Percentiles rank a stretch among this genome's conserved stretches.
phyloP scores from a whole-genome alignment of 2,329 filamentous ascomycete genomes.

The Colletotrichum limetticola region DNA sequence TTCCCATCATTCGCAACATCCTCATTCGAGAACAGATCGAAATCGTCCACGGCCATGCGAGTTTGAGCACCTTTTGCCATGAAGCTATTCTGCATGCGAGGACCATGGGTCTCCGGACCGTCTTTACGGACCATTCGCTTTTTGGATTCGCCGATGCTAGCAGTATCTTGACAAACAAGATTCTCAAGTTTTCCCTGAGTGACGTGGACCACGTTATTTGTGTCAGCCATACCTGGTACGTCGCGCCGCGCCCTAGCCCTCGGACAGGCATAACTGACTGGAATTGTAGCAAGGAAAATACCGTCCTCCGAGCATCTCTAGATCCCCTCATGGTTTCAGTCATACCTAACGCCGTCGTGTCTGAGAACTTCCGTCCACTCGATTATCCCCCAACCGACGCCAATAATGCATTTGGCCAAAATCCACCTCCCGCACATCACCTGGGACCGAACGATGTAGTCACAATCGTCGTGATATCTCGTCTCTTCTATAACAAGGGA shows the following conservation, averaged over 20 bases:
- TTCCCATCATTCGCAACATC: constrained; percentile 97
- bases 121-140: constrained; percentile 96
- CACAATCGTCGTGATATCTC: constrained; percentile 96
- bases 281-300: constrained; percentile 87
- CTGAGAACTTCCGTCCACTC: constrained; percentile 89
- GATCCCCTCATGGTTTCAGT: constrained; percentile 98
- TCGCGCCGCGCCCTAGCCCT: not conserved
- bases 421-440: constrained; percentile 69
- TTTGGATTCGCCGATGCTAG: constrained; percentile 97
- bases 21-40: constrained; percentile 93
- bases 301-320: constrained; percentile 90
- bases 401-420: constrained; percentile 50
- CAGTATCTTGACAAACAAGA: constrained; percentile 96
- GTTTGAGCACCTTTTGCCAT: constrained; percentile 90
- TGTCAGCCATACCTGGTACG: constrained; percentile 94
- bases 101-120: constrained; percentile 95
- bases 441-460: constrained; percentile 87
- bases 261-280: constrained; percentile 33
- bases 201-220: constrained; percentile 99
- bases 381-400: constrained; percentile 47
- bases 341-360: constrained; percentile 96
- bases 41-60: constrained; percentile 98
- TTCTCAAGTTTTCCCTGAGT: constrained; percentile 94
- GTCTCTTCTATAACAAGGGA: constrained; percentile 98
- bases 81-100: constrained; percentile 94